Percentiles rank a stretch among this genome's conserved stretches.
These are phyloP conservation scores for Sporothrix brasiliensis DNA, from an alignment of 2,329 filamentous ascomycete genomes.

Conservation along the genomic window DNA sequence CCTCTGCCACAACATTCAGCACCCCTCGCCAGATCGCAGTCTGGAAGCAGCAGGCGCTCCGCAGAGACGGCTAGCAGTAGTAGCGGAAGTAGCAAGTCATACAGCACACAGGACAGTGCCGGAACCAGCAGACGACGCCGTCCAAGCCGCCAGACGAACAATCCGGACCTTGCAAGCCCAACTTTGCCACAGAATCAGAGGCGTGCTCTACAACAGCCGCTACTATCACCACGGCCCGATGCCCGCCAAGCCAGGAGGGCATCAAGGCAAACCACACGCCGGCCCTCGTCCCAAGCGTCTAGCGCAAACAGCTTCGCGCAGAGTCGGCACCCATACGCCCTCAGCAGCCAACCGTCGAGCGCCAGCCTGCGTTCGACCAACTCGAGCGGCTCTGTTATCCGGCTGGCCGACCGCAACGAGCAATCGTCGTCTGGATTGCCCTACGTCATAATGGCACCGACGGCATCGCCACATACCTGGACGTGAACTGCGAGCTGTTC, in stretches of 20 bases:
- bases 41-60: constrained; percentile 6
- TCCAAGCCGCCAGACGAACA: neutral
- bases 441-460: constrained; percentile 43
- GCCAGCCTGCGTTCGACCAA: constrained; percentile 47
- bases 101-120: constrained; percentile 22
- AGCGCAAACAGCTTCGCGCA: constrained; percentile 50
- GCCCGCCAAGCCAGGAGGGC: neutral
- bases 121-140: constrained; percentile 29
- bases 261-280: neutral
- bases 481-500: neutral
- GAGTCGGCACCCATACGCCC: constrained; percentile 47
- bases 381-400: constrained; percentile 52
- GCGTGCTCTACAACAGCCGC: neutral
- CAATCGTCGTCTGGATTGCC: constrained; percentile 41
- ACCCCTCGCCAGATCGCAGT: neutral
- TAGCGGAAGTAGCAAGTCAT: neutral
- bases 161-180: neutral
- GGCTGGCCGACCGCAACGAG: constrained; percentile 49
- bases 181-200: neutral
- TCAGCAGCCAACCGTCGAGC: constrained; percentile 47
- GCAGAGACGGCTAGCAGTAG: neutral
- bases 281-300: constrained; percentile 11
- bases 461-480: neutral
- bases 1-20: neutral
- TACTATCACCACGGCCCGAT: neutral